Percentiles rank a stretch among this genome's conserved stretches.
phyloP scores from a whole-genome alignment of 1,284 basidiomycete species.

The Sanghuangporus sanghuang region DNA sequence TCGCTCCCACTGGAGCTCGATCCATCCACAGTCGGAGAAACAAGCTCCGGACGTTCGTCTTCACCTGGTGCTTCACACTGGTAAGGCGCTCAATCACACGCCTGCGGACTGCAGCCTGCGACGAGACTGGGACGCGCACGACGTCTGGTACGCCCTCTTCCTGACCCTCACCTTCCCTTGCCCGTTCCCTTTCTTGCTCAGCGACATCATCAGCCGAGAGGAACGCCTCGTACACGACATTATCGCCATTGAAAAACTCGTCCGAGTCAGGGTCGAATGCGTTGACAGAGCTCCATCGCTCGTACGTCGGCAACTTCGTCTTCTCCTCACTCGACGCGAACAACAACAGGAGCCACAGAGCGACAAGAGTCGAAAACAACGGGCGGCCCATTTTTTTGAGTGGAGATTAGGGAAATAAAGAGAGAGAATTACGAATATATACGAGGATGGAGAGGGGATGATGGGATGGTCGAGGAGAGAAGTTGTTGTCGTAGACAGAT shows the following conservation, averaged over 20 bases:
- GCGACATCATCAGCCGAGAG: conserved; percentile 33
- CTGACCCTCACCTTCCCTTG: not conserved
- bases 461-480: not conserved
- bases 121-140: not conserved
- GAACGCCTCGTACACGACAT: conserved; percentile 65
- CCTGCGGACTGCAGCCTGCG: not conserved
- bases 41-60: conserved; percentile 8
- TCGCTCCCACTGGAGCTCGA: conserved; percentile 3
- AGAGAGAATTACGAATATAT: conserved; percentile 6
- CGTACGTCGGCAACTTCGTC: conserved; percentile 30
- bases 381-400: conserved; percentile 54
- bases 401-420: not conserved
- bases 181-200: not conserved
- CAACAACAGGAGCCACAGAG: conserved; percentile 33
- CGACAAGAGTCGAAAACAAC: conserved; percentile 45
- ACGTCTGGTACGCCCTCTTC: not conserved
- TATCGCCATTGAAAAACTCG: conserved; percentile 56
- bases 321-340: conserved; percentile 37
- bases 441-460: not conserved
- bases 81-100: not conserved
- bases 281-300: conserved; percentile 62
- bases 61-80: not conserved
- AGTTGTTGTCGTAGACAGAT: conserved; percentile 3
- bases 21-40: conserved; percentile 2
- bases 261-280: conserved; percentile 77